Percentiles rank a stretch among this genome's conserved stretches.
These are phyloP conservation scores for Cerrena zonata DNA, from an alignment of 1,284 basidiomycete species.

Conservation along the genomic window DNA sequence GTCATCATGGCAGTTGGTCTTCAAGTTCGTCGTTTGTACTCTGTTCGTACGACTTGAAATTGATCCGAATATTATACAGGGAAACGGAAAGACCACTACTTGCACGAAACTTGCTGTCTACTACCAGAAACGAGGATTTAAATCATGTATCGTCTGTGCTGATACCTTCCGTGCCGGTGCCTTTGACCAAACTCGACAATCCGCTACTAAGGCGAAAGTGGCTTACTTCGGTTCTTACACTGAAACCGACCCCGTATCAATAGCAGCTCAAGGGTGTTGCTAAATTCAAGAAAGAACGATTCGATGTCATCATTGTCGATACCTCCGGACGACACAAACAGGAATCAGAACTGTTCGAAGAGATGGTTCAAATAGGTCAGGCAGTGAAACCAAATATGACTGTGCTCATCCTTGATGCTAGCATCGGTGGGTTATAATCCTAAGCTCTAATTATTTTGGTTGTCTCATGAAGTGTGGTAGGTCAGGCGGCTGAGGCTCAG, in stretches of 20 bases:
- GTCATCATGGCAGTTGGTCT: conserved; percentile 98
- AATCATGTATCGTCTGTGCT: conserved; percentile 97
- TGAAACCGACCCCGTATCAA: conserved; percentile 94
- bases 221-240: conserved; percentile 99
- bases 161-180: conserved; percentile 99
- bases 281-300: conserved; percentile 96
- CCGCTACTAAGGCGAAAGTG: conserved; percentile 95
- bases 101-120: conserved; percentile 97
- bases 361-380: conserved; percentile 94
- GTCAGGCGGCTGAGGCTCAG: conserved; percentile 96
- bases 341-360: conserved; percentile 93
- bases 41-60: conserved; percentile 2
- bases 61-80: conserved; percentile 40
- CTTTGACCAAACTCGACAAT: conserved; percentile 95
- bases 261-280: conserved; percentile 90
- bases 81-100: conserved; percentile 97
- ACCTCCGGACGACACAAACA: conserved; percentile 97
- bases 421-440: conserved; percentile 53
- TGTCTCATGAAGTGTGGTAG: conserved; percentile 36
- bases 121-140: conserved; percentile 95
- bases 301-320: conserved; percentile 99
- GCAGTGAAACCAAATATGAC: conserved; percentile 95
- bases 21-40: conserved; percentile 58
- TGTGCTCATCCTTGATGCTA: conserved; percentile 82
- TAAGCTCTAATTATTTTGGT: background rate